Evolutionary conservation across 2,329 filamentous ascomycete genomes (phyloP).

Genomic region (Clonostachys rosea): DNA sequence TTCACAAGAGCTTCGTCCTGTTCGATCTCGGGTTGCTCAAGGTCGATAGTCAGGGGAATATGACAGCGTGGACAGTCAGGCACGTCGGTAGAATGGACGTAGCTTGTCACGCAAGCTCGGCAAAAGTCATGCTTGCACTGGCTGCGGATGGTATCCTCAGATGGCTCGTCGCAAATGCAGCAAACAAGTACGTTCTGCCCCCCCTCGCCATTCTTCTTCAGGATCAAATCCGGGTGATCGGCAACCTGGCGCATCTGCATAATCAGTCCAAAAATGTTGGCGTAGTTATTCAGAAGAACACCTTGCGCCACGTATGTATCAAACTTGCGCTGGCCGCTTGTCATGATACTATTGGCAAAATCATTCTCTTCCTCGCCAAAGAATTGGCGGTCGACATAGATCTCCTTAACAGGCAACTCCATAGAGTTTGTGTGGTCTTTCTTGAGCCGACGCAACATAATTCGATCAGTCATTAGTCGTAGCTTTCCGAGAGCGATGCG

Average conservation of each 20-base stretch:
- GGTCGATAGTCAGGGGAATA: constrained; percentile 82
- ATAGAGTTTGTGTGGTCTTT: constrained; percentile 89
- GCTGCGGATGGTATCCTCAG: constrained; percentile 90
- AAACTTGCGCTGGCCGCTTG: constrained; percentile 80
- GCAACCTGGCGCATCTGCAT: constrained; percentile 99
- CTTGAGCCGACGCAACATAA: constrained; percentile 95
- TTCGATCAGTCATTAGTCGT: constrained; percentile 81
- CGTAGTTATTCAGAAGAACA: constrained; percentile 95
- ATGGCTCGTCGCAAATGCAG: constrained; percentile 92
- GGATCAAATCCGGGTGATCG: constrained; percentile 89
- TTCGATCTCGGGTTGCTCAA: constrained; percentile 92
- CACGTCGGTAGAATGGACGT: constrained; percentile 72
- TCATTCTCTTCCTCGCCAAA: constrained; percentile 96
- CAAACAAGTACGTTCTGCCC: constrained; percentile 90
- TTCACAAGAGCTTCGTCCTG: constrained; percentile 84
- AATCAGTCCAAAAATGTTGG: constrained; percentile 97
- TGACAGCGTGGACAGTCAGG: constrained; percentile 89
- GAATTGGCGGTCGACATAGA: constrained; percentile 89
- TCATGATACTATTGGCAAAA: constrained; percentile 95
- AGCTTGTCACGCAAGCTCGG: constrained; percentile 32
- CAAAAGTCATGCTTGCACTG: constrained; percentile 79
- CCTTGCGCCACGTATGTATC: constrained; percentile 93
- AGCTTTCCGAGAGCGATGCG: constrained; percentile 73
- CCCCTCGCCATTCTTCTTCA: constrained; percentile 81
- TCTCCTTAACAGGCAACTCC: constrained; percentile 93